Percentiles rank a stretch among this genome's conserved stretches.
These are phyloP conservation scores for Camelina sativa DNA, from an alignment of 345 rosid genomes.

Conservation along the genomic window DNA sequence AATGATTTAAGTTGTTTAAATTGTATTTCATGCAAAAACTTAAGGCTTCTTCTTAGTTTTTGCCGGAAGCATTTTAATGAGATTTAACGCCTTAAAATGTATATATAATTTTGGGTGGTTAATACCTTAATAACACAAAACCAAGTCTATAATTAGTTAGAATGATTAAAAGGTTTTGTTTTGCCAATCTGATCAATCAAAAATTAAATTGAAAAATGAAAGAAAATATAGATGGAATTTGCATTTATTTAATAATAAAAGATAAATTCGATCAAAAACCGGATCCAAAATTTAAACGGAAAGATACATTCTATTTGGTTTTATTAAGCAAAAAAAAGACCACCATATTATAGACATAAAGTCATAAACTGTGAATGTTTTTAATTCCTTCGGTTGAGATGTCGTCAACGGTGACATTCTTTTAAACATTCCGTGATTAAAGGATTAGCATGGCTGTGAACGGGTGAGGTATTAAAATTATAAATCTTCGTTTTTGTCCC, in stretches of 20 bases:
- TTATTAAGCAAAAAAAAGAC: not conserved
- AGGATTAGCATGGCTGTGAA: conserved; percentile 24
- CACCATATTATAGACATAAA: conserved; percentile 2
- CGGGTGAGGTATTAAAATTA: not conserved
- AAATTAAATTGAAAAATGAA: not conserved
- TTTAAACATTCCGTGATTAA: conserved; percentile 24
- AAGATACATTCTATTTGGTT: not conserved
- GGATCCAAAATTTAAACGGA: not conserved
- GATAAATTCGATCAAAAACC: no score
- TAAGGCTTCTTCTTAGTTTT: not conserved
- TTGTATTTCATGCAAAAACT: not conserved
- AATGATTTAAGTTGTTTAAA: not conserved
- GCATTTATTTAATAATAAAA: not conserved
- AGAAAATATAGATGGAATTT: not conserved
- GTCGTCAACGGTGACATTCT: conserved; percentile 21
- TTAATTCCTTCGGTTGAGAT: conserved; percentile 19
- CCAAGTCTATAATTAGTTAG: not conserved
- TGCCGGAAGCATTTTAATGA: not conserved
- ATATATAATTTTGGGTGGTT: not conserved
- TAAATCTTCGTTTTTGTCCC: not conserved
- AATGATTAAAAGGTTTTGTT: not conserved
- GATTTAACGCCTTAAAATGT: not conserved
- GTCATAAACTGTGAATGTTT: not conserved
- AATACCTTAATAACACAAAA: not conserved
- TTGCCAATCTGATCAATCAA: not conserved